Base-by-base conservation (phyloP, 2,329 filamentous ascomycete species). In the Chalara sp. region DNA sequence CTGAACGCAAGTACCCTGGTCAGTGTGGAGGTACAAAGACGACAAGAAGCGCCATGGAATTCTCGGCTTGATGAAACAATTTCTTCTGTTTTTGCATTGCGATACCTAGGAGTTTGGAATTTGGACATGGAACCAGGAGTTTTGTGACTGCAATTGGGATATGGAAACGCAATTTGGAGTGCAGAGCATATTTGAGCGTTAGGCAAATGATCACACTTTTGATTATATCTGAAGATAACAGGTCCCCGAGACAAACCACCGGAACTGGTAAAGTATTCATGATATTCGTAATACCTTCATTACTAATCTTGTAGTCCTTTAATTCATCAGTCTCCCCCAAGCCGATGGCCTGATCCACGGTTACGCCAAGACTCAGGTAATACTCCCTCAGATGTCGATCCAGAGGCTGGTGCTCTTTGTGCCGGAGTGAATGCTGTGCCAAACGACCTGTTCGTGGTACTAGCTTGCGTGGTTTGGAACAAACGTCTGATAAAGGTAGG, bases 401-500 rank as follows among this genome's bases (percentile, higher is more conserved):
- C 71, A 1, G 73, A 72, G 37, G 68, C 69, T 32, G 65, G 66
- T 12, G 71, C 37, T 37, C 54, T 53, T 32, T 65, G 57, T 52
- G 64, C 53, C 50, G 71, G 63, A 50, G 75, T 70, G 56, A 80
- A 71, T 4, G 81, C 79, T 1, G 83, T 84, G 4, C 88, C 87
- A 60, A 81, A 87, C 1, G 70, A 66, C 49, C 80, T 79, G 45
- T 76, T 67, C 44, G 70, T 66, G 21, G 70, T 66, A 47, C 71
- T 71, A 28, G 71, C 72, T 30, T 60, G 65, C 49, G 53, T 61
- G 4, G 70, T 76, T 52, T 74, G 72, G 52, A 92, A 86, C 58
- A 87, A 78, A 49, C 77, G 76, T 53, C 80, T 82, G 52, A 97
- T 70, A 58, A 90, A 83, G 5, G 68, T 66, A 2, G 93, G 93